Evolutionary conservation across 2,329 filamentous ascomycete species (phyloP).

Genomic region (Decorospora gaudefroyi): DNA sequence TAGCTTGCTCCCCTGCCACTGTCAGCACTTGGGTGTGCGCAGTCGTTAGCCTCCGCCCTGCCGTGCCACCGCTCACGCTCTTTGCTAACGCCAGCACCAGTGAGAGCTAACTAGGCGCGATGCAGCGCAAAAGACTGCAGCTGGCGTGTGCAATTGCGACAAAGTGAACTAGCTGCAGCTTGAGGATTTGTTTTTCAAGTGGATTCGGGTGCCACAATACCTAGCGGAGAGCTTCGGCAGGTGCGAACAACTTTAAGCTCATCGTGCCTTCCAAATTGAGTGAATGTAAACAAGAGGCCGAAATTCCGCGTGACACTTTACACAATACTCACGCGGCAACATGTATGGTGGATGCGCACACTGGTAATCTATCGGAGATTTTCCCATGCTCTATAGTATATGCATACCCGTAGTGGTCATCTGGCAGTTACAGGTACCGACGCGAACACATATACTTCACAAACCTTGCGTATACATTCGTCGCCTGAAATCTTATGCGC

Average conservation of each 20-base stretch:
- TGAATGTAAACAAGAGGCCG: slow-evolving; percentile 2
- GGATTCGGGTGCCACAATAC: neutral
- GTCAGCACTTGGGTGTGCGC: slow-evolving; percentile 5
- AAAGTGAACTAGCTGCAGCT: slow-evolving; percentile 5
- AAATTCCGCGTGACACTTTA: too few species aligned
- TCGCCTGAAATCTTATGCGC: slow-evolving; percentile 11
- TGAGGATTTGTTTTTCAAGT: neutral
- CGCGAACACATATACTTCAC: neutral
- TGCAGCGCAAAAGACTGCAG: slow-evolving; percentile 7
- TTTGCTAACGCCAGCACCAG: slow-evolving; percentile 15
- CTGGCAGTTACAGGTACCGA: slow-evolving; percentile 3
- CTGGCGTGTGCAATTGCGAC: slow-evolving; percentile 16
- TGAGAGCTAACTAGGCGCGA: slow-evolving; percentile 9
- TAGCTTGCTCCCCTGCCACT: slow-evolving; percentile 19
- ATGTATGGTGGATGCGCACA: neutral
- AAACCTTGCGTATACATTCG: slow-evolving; percentile 2
- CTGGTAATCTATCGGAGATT: too few species aligned
- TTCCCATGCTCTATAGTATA: too few species aligned
- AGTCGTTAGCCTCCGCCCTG: slow-evolving; percentile 29
- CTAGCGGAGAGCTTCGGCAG: neutral
- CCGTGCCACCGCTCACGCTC: slow-evolving; percentile 23
- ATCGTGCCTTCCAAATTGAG: slow-evolving; percentile 5
- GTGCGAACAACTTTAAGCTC: slow-evolving; percentile 1
- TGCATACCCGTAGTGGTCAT: neutral
- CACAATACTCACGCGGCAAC: too few species aligned